A percentile compares a stretch with the other conserved stretches of the same genome.
Conservation (phyloP, 805 yeast species). For the Saturnispora zaruensis region DNA sequence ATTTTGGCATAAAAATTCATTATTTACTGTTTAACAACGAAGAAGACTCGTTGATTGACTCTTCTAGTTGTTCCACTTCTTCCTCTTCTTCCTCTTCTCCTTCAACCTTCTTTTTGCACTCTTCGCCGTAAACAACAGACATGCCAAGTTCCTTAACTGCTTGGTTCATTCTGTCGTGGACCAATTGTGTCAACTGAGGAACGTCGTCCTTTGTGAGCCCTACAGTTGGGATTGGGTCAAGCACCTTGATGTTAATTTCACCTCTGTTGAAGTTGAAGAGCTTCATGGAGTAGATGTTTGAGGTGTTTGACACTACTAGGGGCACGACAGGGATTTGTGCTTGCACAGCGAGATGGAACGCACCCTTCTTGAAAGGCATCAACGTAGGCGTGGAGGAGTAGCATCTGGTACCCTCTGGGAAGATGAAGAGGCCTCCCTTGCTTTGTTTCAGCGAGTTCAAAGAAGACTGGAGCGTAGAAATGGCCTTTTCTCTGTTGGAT, state of each 20-base stretch:
- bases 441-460: slow-evolving; percentile 49
- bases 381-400: slow-evolving; percentile 57
- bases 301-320: slow-evolving; percentile 77
- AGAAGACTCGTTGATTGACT: slow-evolving; percentile 9
- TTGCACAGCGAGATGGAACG: slow-evolving; percentile 93
- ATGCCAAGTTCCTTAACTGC: slow-evolving; percentile 36
- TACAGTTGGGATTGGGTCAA: slow-evolving; percentile 71
- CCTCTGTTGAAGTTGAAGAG: slow-evolving; percentile 66
- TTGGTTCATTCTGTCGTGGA: slow-evolving; percentile 49
- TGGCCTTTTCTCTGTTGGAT: slow-evolving; percentile 63
- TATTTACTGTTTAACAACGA: slow-evolving; percentile 4
- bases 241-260: slow-evolving; percentile 64
- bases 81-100: slow-evolving; percentile 4
- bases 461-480: slow-evolving; percentile 65
- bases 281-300: slow-evolving; percentile 56
- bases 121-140: slow-evolving; percentile 27
- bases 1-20: neutral
- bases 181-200: slow-evolving; percentile 44
- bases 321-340: slow-evolving; percentile 88
- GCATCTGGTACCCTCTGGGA: slow-evolving; percentile 97
- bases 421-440: slow-evolving; percentile 74
- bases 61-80: neutral
- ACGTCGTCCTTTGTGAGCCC: slow-evolving; percentile 68
- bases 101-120: neutral
- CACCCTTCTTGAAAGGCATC: slow-evolving; percentile 93